Evolutionary conservation across 2,329 filamentous ascomycete species (phyloP), one percentile per base, ranked within the genome.

Genomic region (Cladophialophora psammophila): DNA sequence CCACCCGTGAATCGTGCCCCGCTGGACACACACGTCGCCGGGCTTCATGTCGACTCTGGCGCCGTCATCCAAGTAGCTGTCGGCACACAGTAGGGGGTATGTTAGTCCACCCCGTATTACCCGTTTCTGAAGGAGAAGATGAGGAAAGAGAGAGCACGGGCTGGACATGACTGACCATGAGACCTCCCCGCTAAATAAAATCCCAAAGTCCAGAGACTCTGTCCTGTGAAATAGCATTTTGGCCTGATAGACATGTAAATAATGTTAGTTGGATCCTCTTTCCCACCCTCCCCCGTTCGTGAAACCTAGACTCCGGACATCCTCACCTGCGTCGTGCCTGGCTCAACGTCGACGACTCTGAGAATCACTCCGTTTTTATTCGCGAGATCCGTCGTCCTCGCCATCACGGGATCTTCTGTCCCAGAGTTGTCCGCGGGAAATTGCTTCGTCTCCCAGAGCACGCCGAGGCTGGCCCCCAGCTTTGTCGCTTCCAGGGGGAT

Each of bases 1-100:
- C 74, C 74, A 75, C 9, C 71, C 65, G 55, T 75, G 74, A 15
- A 75, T 74, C n/a, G 73, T 75, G 40, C 72, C 71, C 10, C 73
- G 67, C 62, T 74, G 73, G 8, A 74, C 69, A 26, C 70, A 72
- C 48, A 74, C 53, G 54, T 74, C 73, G 48, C 70, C 68, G 55
- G 64, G 63, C 59, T 70, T 72, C 68, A 74, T 45, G 32, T 63
- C 63, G 15, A 70, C 71, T 54, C 66, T 71, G 8, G 69, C 69
- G 4, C 69, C 72, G 45, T 73, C 68, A 53, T 74, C 73, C 42
- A 75, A 62, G 34, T 74, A 72, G 40, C 64, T 72, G 5, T 15
- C 26, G 26, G 26, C 26, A 26, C 26, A 2, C 26, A 26, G 26
- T 26, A 26, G 26, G 26, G 26, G 26, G 26, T 26, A 26, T 26